phyloP scores from a whole-genome alignment of 139 green algal genomes.

The Edaphochlamys debaryana region DNA sequence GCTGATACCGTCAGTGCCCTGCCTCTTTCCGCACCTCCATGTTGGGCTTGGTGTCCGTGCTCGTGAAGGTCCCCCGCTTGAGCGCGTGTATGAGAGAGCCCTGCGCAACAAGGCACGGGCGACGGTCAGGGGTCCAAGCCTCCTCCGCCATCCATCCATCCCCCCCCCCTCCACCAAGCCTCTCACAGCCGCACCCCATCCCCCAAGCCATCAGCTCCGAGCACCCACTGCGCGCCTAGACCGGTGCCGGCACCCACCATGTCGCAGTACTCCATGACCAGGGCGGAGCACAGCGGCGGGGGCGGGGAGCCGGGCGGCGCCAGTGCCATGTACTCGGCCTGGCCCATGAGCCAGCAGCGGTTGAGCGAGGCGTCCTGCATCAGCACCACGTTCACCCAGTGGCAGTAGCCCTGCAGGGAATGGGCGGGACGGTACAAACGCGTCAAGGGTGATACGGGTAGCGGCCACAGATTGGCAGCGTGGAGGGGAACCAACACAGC shows the following conservation, averaged over 20 bases:
- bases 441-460: not conserved
- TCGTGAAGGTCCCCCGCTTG: slow-evolving; percentile 23
- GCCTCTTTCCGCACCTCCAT: slow-evolving; percentile 21
- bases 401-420: slow-evolving; percentile 37
- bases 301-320: slow-evolving; percentile 33
- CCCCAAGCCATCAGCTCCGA: not conserved
- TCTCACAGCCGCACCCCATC: not conserved
- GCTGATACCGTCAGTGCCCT: not conserved
- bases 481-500: too few relatives aligned
- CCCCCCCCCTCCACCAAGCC: too few relatives aligned
- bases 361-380: slow-evolving; percentile 40
- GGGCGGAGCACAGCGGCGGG: slow-evolving; percentile 35
- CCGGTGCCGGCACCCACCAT: too few relatives aligned
- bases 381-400: slow-evolving; percentile 41
- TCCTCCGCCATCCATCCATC: too few relatives aligned
- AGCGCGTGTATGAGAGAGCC: slow-evolving; percentile 32
- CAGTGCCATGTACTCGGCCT: slow-evolving; percentile 41
- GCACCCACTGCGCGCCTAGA: too few relatives aligned
- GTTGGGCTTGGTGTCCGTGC: slow-evolving; percentile 2
- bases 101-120: not conserved
- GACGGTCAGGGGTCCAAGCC: too few relatives aligned
- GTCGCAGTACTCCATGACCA: slow-evolving; percentile 45
- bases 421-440: too few relatives aligned
- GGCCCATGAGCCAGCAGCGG: slow-evolving; percentile 42
- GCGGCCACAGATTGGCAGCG: not conserved